These are phyloP conservation scores for Dryas integrifolia DNA, from an alignment of 331 rosid species.

Conservation along the genomic window DNA sequence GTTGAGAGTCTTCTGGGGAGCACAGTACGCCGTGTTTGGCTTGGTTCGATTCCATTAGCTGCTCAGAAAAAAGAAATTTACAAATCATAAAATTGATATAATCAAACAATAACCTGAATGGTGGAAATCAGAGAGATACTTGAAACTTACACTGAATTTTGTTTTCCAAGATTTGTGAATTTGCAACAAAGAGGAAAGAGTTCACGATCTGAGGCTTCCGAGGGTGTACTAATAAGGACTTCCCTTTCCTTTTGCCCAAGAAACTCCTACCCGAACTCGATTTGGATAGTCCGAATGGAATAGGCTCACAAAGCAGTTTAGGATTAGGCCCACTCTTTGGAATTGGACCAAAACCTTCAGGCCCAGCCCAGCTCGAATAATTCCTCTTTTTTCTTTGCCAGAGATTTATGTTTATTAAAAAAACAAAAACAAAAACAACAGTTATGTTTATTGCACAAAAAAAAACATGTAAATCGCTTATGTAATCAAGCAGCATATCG, in stretches of 20 bases:
- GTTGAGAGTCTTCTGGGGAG: constrained; percentile 42
- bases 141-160: constrained; percentile 22
- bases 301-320: background rate
- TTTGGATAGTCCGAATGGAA: background rate
- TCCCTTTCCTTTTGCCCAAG: constrained; percentile 38
- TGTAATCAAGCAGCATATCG: too few relatives aligned
- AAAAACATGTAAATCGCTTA: too few relatives aligned
- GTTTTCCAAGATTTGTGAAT: background rate
- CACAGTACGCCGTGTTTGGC: constrained; percentile 27
- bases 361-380: background rate
- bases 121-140: background rate
- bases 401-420: too few relatives aligned
- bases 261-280: constrained; percentile 3
- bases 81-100: background rate
- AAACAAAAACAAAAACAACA: too few relatives aligned
- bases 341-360: background rate
- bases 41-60: constrained; percentile 38
- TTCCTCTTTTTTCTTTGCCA: too few relatives aligned
- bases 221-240: background rate
- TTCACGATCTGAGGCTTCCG: background rate
- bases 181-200: background rate
- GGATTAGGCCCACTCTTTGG: background rate
- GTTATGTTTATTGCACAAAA: too few relatives aligned
- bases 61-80: background rate
- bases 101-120: background rate